These are phyloP conservation scores for Sclerotiophoma versabilis DNA, from an alignment of 2,329 filamentous ascomycete genomes.

Conservation along the genomic window DNA sequence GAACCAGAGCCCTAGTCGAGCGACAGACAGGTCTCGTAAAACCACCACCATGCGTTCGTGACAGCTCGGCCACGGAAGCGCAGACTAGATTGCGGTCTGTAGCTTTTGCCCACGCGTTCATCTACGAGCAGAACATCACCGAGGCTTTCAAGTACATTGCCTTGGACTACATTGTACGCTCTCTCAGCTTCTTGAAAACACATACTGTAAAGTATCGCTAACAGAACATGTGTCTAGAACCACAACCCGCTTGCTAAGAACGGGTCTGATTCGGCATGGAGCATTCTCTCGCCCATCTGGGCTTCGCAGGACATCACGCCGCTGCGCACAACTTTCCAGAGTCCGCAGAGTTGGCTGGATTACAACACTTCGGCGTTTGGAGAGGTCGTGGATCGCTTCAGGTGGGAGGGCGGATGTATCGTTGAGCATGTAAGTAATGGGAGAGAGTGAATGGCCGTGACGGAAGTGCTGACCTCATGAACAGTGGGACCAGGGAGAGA, in stretches of 20 bases:
- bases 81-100: slow-evolving; percentile 26
- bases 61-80: slow-evolving; percentile 16
- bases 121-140: slow-evolving; percentile 38
- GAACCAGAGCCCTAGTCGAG: slow-evolving; percentile 1
- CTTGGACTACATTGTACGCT: slow-evolving; percentile 36
- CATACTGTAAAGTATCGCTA: background rate
- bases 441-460: background rate
- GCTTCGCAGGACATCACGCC: slow-evolving; percentile 29
- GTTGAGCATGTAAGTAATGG: slow-evolving; percentile 40
- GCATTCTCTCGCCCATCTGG: slow-evolving; percentile 36
- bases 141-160: slow-evolving; percentile 38
- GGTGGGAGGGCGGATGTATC: slow-evolving; percentile 44
- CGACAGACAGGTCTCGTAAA: slow-evolving; percentile 27
- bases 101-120: slow-evolving; percentile 38
- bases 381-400: slow-evolving; percentile 37
- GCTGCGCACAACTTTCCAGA: slow-evolving; percentile 30
- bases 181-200: background rate
- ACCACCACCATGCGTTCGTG: slow-evolving; percentile 35
- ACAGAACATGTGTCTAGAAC: slow-evolving; percentile 26
- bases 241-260: slow-evolving; percentile 40
- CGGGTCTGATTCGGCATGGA: slow-evolving; percentile 40
- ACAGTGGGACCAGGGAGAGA: slow-evolving; percentile 41
- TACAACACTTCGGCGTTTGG: slow-evolving; percentile 31
- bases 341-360: slow-evolving; percentile 36
- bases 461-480: background rate